These are phyloP conservation scores for Geranium incanum DNA, from an alignment of 441 rosid genomes.

Conservation along the genomic window DNA sequence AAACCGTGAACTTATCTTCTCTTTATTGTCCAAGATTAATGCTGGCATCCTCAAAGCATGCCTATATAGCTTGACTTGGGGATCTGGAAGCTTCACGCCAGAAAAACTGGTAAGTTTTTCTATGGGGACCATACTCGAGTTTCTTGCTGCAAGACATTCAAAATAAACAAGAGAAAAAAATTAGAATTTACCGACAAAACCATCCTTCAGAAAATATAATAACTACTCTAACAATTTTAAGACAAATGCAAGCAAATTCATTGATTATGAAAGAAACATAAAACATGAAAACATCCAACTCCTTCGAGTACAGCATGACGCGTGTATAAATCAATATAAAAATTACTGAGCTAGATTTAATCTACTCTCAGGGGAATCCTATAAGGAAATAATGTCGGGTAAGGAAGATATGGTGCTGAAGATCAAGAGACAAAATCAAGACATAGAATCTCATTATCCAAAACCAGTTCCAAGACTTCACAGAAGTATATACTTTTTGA, in stretches of 20 bases:
- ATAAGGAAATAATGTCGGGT: not conserved
- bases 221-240: not conserved
- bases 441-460: not conserved
- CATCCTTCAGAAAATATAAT: not conserved
- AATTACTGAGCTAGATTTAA: not conserved
- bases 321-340: not conserved
- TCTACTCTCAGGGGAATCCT: not conserved
- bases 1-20: slow-evolving; percentile 58
- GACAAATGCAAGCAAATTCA: not conserved
- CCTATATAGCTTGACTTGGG: slow-evolving; percentile 46
- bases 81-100: slow-evolving; percentile 51
- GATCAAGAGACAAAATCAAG: not conserved
- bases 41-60: slow-evolving; percentile 77
- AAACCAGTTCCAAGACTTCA: not conserved
- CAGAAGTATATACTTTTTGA: not conserved
- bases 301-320: not conserved
- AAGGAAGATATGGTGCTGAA: not conserved
- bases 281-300: not conserved
- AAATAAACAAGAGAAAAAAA: not conserved
- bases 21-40: slow-evolving; percentile 68
- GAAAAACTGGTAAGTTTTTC: slow-evolving; percentile 44
- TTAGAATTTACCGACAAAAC: not conserved
- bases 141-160: slow-evolving; percentile 40
- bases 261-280: not conserved
- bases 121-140: slow-evolving; percentile 41